Conservation (phyloP, 2,329 filamentous ascomycete genomes). For the Exserohilum turcica region DNA sequence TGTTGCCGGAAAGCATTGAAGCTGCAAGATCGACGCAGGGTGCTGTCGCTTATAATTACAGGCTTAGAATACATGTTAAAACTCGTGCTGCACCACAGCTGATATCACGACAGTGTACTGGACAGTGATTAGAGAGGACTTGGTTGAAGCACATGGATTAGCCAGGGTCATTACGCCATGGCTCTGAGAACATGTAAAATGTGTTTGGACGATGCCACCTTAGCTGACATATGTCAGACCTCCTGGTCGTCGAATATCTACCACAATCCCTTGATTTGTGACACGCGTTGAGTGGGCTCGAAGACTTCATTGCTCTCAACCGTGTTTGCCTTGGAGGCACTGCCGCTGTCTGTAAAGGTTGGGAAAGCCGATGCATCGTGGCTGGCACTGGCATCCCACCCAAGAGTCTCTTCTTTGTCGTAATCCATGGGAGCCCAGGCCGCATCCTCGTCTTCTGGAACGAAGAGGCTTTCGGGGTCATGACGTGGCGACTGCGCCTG, state of each 20-base stretch:
- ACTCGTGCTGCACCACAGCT: background rate
- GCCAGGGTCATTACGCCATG: background rate
- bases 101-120: background rate
- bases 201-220: background rate
- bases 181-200: background rate
- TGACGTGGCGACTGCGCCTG: slow-evolving; percentile 50
- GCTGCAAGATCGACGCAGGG: background rate
- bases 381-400: slow-evolving; percentile 74
- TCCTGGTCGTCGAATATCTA: slow-evolving; percentile 18
- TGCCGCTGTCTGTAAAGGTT: slow-evolving; percentile 52
- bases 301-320: slow-evolving; percentile 51
- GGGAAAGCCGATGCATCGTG: slow-evolving; percentile 47
- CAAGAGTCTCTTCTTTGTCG: slow-evolving; percentile 69
- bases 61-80: background rate
- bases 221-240: background rate
- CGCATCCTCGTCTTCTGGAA: slow-evolving; percentile 70
- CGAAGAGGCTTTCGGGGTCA: slow-evolving; percentile 71
- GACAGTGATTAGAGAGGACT: too few relatives aligned
- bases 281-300: slow-evolving; percentile 75
- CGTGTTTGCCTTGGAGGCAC: slow-evolving; percentile 31
- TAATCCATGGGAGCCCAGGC: slow-evolving; percentile 74
- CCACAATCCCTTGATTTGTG: slow-evolving; percentile 56
- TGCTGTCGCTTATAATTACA: background rate
- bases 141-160: background rate
- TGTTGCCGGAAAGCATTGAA: slow-evolving; percentile 1